phyloP scores from a whole-genome alignment of 345 rosid genomes.

The Citrus maxima region DNA sequence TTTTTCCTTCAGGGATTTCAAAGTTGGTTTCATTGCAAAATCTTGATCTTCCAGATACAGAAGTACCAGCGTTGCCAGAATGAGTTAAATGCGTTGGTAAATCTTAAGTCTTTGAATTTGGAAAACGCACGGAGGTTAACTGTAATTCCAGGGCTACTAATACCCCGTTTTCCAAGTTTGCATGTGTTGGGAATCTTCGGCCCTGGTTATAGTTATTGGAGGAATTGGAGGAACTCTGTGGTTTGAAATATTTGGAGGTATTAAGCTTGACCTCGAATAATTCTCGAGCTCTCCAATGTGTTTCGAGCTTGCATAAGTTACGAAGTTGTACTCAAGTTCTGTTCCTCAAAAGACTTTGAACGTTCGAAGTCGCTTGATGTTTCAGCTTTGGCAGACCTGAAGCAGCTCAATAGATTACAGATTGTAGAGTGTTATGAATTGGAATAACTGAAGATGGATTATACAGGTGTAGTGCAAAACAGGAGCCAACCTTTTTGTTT shows the following conservation, averaged over 20 bases:
- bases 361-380: no score
- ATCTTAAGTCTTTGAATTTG: background rate
- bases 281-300: background rate
- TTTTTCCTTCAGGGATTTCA: constrained; percentile 19
- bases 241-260: constrained; percentile 2
- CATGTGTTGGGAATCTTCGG: no score
- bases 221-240: background rate
- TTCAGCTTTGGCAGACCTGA: no score
- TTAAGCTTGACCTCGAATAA: background rate
- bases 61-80: no score
- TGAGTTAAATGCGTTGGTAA: no score
- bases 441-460: no score
- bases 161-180: no score
- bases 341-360: background rate
- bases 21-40: constrained; percentile 12
- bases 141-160: no score
- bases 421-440: no score
- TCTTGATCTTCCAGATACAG: constrained; percentile 19
- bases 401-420: no score
- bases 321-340: background rate
- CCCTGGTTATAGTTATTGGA: background rate
- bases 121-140: no score
- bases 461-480: no score
- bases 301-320: background rate
- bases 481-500: background rate